A percentile compares a stretch with the other conserved stretches of the same genome.
Conservation (phyloP, 1,284 basidiomycete species). For the Neonothopanus nambi region DNA sequence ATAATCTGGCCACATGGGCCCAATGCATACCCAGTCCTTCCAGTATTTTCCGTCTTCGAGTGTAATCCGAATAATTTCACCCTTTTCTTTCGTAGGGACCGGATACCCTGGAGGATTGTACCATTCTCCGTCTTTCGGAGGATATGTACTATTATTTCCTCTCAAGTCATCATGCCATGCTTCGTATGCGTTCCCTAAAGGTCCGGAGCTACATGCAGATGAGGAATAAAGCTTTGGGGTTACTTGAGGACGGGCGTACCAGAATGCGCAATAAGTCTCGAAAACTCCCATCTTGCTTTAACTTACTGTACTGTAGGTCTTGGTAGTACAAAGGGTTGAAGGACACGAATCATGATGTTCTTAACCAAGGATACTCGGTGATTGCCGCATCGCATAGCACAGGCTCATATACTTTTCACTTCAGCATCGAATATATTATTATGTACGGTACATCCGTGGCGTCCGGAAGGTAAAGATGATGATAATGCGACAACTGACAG, state of each 20-base stretch:
- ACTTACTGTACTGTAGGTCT: no score
- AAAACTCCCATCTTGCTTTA: constrained; percentile 5
- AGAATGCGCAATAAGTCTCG: constrained; percentile 2
- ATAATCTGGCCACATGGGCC: constrained; percentile 11
- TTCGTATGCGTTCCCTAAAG: constrained; percentile 11
- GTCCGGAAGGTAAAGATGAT: no score
- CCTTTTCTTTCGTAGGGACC: constrained; percentile 13
- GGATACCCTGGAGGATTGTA: constrained; percentile 18
- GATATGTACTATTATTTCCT: neutral
- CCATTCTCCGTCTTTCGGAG: constrained; percentile 18
- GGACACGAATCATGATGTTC: no score
- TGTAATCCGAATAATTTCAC: constrained; percentile 15
- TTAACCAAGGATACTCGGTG: no score
- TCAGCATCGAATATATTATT: no score
- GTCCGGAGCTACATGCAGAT: constrained; percentile 13
- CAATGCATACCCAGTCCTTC: constrained; percentile 18
- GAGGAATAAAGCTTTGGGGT: neutral
- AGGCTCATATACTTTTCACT: no score
- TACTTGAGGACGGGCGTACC: neutral
- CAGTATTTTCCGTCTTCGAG: constrained; percentile 15
- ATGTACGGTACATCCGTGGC: no score
- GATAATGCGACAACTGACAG: no score
- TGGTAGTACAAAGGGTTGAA: no score
- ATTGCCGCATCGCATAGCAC: no score
- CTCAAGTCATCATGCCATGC: constrained; percentile 10